Evolutionary conservation across 129 eudicot species (phyloP).

Genomic region (Artemisia annua): DNA sequence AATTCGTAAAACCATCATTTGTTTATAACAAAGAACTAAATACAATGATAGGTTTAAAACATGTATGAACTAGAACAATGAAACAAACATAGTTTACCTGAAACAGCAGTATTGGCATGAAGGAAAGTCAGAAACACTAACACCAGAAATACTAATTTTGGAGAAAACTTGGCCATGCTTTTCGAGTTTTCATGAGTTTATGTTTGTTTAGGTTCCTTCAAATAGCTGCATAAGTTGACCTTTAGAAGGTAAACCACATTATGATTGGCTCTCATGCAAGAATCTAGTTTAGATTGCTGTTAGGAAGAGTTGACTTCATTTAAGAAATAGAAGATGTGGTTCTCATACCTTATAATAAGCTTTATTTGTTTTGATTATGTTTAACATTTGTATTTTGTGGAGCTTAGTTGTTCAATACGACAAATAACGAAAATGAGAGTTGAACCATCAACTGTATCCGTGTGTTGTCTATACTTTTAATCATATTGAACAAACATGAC

Average conservation of each 20-base stretch:
- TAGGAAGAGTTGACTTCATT: constrained; percentile 21
- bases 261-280: constrained; percentile 24
- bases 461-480: not conserved
- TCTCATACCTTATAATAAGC: not conserved
- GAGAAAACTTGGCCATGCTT: constrained; percentile 28
- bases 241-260: constrained; percentile 1
- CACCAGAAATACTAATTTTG: constrained; percentile 14
- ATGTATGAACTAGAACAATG: not conserved
- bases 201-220: constrained; percentile 19
- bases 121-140: constrained; percentile 11
- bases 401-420: not conserved
- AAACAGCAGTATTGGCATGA: constrained; percentile 10
- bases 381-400: not conserved
- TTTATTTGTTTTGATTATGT: not conserved
- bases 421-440: not conserved
- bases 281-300: not conserved
- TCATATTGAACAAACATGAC: not conserved
- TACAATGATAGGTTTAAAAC: not conserved
- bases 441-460: not conserved
- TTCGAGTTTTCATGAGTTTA: not conserved
- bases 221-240: constrained; percentile 22
- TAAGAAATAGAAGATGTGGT: not conserved
- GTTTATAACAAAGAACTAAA: not conserved
- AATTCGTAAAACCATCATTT: not conserved
- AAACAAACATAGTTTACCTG: constrained; percentile 9